A percentile compares a stretch with the other conserved stretches of the same genome.
Conservation (phyloP, 2,329 filamentous ascomycete genomes). For the Coccinonectria pachysandricola region DNA sequence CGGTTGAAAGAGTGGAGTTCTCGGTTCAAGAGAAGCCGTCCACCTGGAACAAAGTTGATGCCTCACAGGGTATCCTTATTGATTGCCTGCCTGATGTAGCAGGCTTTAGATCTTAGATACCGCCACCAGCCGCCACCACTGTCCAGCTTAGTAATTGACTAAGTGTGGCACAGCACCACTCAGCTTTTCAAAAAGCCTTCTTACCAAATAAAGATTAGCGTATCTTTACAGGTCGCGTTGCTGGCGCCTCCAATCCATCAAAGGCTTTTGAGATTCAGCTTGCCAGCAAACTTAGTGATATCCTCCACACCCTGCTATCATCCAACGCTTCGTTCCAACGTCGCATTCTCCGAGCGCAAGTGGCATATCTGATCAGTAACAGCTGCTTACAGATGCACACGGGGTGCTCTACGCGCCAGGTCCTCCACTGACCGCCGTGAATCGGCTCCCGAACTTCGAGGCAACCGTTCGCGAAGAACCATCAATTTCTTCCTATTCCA, state of each 20-base stretch:
- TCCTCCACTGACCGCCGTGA: slow-evolving; percentile 22
- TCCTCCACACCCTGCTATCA: too few species aligned
- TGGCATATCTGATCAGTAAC: slow-evolving; percentile 11
- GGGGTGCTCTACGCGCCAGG: slow-evolving; percentile 24
- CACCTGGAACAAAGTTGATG: too few species aligned
- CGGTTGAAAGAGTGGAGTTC: too few species aligned
- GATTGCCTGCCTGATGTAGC: too few species aligned
- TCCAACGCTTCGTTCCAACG: slow-evolving; percentile 11
- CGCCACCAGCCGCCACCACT: not conserved
- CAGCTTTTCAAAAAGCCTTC: slow-evolving; percentile 4
- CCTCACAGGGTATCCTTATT: too few species aligned
- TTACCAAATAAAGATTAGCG: slow-evolving; percentile 1
- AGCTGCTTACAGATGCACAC: slow-evolving; percentile 21
- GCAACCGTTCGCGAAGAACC: slow-evolving; percentile 1
- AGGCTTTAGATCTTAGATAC: not conserved
- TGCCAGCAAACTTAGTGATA: too few species aligned
- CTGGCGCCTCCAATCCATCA: not conserved
- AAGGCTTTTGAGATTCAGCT: not conserved
- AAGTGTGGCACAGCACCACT: slow-evolving; percentile 5
- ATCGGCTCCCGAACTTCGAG: slow-evolving; percentile 8
- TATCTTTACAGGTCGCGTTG: not conserved
- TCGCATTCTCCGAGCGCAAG: slow-evolving; percentile 8
- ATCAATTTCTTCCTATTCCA: slow-evolving; percentile 1
- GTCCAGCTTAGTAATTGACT: slow-evolving; percentile 4
- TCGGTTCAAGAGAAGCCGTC: too few species aligned